Evolutionary conservation across 805 yeast species (phyloP).

Genomic region (Wickerhamiella australiensis): DNA sequence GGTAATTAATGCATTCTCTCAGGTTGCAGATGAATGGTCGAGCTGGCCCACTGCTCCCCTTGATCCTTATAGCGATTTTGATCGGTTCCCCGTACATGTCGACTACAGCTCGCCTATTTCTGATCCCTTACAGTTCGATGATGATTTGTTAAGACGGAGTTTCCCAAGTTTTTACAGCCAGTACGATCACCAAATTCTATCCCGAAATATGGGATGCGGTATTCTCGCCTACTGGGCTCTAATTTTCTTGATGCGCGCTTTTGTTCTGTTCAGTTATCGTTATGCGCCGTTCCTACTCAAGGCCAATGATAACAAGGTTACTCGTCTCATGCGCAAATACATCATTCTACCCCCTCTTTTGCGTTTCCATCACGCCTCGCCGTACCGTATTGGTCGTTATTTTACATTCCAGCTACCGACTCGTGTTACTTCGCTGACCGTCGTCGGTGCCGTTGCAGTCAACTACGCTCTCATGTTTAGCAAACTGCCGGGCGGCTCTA

Average conservation of each 20-base stretch:
- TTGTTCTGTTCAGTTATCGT: constrained; percentile 4
- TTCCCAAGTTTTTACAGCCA: neutral
- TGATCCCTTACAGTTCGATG: neutral
- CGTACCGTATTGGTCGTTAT: constrained; percentile 14
- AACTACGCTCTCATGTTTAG: constrained; percentile 15
- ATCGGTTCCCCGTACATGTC: neutral
- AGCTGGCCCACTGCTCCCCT: neutral
- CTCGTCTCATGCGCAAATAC: constrained; percentile 16
- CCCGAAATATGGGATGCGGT: constrained; percentile 8
- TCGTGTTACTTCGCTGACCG: constrained; percentile 30
- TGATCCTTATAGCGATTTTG: neutral
- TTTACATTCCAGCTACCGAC: constrained; percentile 29
- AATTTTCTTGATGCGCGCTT: constrained; percentile 5
- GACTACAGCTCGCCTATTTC: neutral
- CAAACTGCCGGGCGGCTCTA: constrained; percentile 8
- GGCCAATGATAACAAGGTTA: constrained; percentile 4
- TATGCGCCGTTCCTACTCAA: constrained; percentile 2
- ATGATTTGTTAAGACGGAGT: neutral
- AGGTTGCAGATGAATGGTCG: neutral
- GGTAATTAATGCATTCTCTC: neutral
- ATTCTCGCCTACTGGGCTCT: constrained; percentile 10
- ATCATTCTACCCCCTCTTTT: constrained; percentile 25
- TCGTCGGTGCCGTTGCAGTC: constrained; percentile 29
- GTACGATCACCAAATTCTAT: neutral
- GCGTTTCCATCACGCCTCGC: constrained; percentile 21